Conservation (phyloP, 2,329 filamentous ascomycete genomes). For the Lecanicillium sp. region DNA sequence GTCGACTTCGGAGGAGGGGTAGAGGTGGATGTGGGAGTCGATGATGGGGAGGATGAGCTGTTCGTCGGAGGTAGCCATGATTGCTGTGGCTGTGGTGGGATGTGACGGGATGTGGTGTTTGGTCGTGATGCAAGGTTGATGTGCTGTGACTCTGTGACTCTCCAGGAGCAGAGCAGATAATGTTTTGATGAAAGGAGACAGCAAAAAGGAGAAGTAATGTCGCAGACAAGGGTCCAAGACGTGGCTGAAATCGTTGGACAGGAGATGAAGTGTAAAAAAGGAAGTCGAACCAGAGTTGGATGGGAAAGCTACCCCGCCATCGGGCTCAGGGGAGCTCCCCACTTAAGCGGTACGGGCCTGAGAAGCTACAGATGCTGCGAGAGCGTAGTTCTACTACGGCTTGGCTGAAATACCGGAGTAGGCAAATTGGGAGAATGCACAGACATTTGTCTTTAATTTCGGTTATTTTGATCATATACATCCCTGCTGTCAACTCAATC, state of each 20-base stretch:
- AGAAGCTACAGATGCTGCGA: too few species aligned
- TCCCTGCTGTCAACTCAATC: too few species aligned
- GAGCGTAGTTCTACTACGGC: too few species aligned
- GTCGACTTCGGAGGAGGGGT: conserved; percentile 59
- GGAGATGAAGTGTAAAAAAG: background rate
- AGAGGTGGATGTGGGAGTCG: conserved; percentile 91
- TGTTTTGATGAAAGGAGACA: background rate
- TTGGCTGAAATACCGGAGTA: too few species aligned
- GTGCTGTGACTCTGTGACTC: background rate
- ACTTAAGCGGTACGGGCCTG: background rate
- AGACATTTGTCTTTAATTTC: background rate
- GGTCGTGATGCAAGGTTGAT: background rate
- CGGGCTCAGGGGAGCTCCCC: conserved; percentile 3
- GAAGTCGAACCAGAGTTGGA: background rate
- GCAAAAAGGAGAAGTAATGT: background rate
- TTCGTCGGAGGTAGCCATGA: conserved; percentile 7
- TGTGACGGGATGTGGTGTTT: background rate
- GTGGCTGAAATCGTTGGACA: background rate
- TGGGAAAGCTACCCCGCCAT: conserved; percentile 12
- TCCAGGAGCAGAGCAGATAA: background rate
- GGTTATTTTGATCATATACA: background rate
- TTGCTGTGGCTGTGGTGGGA: background rate
- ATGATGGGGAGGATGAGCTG: conserved; percentile 55
- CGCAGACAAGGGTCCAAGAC: background rate
- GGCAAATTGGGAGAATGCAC: background rate